These are phyloP conservation scores for Beauveria pseudobassiana DNA, from an alignment of 2,329 filamentous ascomycete genomes.

Conservation along the genomic window DNA sequence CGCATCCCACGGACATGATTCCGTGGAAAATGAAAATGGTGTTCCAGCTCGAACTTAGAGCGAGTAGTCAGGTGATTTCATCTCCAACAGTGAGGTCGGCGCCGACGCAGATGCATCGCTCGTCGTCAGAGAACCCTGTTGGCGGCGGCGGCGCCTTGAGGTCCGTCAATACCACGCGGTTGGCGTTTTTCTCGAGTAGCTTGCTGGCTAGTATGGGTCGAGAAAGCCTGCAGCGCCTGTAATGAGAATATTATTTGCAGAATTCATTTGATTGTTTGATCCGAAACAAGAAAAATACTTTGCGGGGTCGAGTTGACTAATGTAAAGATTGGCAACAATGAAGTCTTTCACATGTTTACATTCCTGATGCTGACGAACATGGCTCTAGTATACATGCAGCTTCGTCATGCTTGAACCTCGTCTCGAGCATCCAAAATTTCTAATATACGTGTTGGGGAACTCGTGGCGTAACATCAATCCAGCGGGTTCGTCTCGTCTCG, in stretches of 20 bases:
- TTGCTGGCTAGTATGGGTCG: constrained; percentile 50
- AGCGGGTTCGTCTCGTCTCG: neutral
- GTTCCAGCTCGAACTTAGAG: constrained; percentile 17
- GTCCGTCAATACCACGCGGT: constrained; percentile 49
- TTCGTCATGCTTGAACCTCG: neutral
- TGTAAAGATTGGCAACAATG: neutral
- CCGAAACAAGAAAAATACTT: neutral
- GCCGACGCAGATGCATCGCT: constrained; percentile 18
- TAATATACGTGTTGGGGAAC: neutral
- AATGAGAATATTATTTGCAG: constrained; percentile 42
- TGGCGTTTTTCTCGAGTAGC: constrained; percentile 35
- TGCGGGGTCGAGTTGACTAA: neutral
- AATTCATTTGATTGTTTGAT: neutral
- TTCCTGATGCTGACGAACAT: too few relatives aligned
- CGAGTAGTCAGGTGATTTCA: constrained; percentile 18
- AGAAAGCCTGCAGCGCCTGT: constrained; percentile 59
- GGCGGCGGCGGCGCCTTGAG: constrained; percentile 46
- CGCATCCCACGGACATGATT: constrained; percentile 56
- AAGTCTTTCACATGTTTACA: neutral
- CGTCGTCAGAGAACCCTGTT: constrained; percentile 19
- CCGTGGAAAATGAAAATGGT: constrained; percentile 52
- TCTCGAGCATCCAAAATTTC: neutral
- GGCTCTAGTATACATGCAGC: neutral
- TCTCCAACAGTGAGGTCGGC: constrained; percentile 19
- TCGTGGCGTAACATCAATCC: neutral